Conservation (phyloP, 169 alveolate species). For the Eimeria brunetti region DNA sequence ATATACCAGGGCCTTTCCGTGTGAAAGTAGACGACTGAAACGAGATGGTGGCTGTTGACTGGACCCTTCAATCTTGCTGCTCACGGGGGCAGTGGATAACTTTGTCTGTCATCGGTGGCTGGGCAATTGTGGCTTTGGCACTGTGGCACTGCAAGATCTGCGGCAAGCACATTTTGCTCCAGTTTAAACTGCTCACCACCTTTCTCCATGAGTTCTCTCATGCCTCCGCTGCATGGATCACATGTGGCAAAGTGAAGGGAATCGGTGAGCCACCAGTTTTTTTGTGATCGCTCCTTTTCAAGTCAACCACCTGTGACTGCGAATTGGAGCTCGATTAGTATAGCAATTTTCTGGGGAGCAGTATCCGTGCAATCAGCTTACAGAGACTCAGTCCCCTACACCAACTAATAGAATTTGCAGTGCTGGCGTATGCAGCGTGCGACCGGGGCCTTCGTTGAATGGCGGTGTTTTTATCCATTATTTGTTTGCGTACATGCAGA, state of each 20-base stretch:
- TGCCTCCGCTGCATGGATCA: conserved; percentile 88
- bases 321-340: not conserved
- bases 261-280: conserved; percentile 81
- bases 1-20: not conserved
- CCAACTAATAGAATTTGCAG: not conserved
- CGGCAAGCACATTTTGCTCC: conserved; percentile 82
- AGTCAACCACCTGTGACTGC: not conserved
- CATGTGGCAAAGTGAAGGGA: conserved; percentile 87
- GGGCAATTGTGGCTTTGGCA: conserved; percentile 46
- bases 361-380: not conserved
- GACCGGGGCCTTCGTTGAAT: not conserved
- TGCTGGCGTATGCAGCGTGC: not conserved
- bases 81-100: conserved; percentile 79
- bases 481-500: conserved; percentile 76
- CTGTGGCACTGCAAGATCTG: conserved; percentile 66
- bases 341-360: not conserved
- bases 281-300: not conserved
- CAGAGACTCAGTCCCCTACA: not conserved
- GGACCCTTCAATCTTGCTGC: conserved; percentile 72
- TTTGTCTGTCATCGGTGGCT: conserved; percentile 36
- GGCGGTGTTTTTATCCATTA: not conserved
- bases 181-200: conserved; percentile 85
- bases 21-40: not conserved
- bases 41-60: conserved; percentile 62
- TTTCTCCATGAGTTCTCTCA: conserved; percentile 88